phyloP scores from a whole-genome alignment of 257 asterid species.

The Solanum tarijense region DNA sequence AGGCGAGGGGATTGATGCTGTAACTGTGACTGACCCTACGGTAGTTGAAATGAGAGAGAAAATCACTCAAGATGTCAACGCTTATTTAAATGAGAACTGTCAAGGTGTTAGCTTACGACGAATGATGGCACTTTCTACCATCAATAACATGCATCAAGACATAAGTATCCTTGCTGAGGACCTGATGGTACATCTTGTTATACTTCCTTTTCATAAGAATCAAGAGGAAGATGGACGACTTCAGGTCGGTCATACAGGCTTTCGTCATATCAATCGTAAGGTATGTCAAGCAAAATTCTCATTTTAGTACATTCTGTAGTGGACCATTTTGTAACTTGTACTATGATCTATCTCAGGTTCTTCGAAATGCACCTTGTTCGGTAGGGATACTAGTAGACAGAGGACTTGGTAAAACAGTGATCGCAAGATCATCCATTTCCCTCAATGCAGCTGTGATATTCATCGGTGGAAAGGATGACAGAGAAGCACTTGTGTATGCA shows the following conservation, averaged over 20 bases:
- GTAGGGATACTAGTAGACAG: slow-evolving; percentile 79
- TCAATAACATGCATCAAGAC: slow-evolving; percentile 71
- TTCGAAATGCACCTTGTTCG: slow-evolving; percentile 82
- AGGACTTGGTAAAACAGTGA: slow-evolving; percentile 52
- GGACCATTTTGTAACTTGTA: neutral
- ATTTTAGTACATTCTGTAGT: neutral
- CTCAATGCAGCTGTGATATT: slow-evolving; percentile 80
- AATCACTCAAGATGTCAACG: slow-evolving; percentile 26
- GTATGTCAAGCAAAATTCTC: slow-evolving; percentile 11
- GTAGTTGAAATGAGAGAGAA: slow-evolving; percentile 55
- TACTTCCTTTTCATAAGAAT: slow-evolving; percentile 81
- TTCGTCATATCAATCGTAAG: slow-evolving; percentile 81
- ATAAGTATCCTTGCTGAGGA: slow-evolving; percentile 76
- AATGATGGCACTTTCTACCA: slow-evolving; percentile 69
- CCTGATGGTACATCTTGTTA: slow-evolving; percentile 43
- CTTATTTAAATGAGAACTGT: slow-evolving; percentile 30
- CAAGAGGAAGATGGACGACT: slow-evolving; percentile 67
- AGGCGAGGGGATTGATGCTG: slow-evolving; percentile 28
- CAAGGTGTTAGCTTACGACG: slow-evolving; percentile 47
- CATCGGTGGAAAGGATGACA: slow-evolving; percentile 89
- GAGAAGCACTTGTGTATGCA: slow-evolving; percentile 75
- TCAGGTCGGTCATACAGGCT: slow-evolving; percentile 49
- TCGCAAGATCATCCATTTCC: slow-evolving; percentile 38
- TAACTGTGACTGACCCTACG: slow-evolving; percentile 53
- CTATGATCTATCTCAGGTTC: slow-evolving; percentile 28